phyloP scores from a whole-genome alignment of 164 flowering plant species.

The Cinnamomum chago region DNA sequence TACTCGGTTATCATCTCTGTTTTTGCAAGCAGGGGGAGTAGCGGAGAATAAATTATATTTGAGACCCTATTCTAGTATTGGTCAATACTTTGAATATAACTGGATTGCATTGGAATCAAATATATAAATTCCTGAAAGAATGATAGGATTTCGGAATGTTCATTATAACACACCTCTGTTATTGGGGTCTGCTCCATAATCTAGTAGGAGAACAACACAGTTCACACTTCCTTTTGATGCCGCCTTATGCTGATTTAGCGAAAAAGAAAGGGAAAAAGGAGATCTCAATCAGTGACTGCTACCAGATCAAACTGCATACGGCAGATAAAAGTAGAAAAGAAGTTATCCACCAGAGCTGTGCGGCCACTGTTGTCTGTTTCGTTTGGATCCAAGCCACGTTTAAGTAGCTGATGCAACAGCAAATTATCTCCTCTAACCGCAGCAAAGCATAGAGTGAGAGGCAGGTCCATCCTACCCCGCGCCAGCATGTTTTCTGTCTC shows the following conservation, averaged over 20 bases:
- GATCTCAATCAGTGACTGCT: not conserved
- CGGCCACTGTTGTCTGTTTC: constrained; percentile 78
- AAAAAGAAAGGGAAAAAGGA: constrained; percentile 11
- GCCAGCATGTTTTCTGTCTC: constrained; percentile 90
- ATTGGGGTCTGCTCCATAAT: constrained; percentile 76
- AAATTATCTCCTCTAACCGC: constrained; percentile 67
- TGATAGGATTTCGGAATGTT: not conserved
- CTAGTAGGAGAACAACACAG: constrained; percentile 72
- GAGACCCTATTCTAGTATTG: no score
- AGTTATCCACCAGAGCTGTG: constrained; percentile 59
- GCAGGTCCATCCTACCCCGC: constrained; percentile 83
- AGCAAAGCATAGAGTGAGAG: constrained; percentile 83
- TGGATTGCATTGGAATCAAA: no score
- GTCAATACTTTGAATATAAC: no score
- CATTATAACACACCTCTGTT: constrained; percentile 49
- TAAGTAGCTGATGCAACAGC: constrained; percentile 61
- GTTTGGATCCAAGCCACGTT: constrained; percentile 76
- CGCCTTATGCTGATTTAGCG: constrained; percentile 64
- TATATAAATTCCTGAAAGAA: not conserved
- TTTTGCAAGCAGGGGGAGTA: no score
- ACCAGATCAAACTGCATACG: not conserved
- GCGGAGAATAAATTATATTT: no score
- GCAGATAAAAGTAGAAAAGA: not conserved
- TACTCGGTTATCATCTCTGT: no score
- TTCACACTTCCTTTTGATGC: constrained; percentile 69